phyloP scores from a whole-genome alignment of 192 early-diverging fungal species.

The Pilobolus umbonatus region DNA sequence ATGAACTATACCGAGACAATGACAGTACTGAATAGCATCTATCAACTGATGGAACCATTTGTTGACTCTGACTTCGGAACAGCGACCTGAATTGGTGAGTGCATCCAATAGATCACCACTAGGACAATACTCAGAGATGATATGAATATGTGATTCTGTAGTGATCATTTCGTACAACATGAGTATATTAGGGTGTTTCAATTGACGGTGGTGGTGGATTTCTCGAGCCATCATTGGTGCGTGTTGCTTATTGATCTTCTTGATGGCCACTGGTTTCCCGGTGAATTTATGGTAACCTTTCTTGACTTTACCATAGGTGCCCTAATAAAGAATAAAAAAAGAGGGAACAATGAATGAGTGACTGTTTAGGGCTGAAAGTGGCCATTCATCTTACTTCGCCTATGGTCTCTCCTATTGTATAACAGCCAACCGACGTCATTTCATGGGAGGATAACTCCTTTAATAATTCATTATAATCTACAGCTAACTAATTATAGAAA shows the following conservation, averaged over 20 bases:
- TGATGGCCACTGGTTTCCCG: slow-evolving; percentile 55
- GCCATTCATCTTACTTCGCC: slow-evolving; percentile 37
- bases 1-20: slow-evolving; percentile 51
- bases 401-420: slow-evolving; percentile 48
- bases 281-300: slow-evolving; percentile 54
- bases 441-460: slow-evolving; percentile 54
- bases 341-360: not conserved
- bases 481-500: slow-evolving; percentile 40
- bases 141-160: slow-evolving; percentile 70
- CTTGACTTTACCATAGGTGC: slow-evolving; percentile 64
- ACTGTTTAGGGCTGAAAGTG: slow-evolving; percentile 4
- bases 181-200: slow-evolving; percentile 76
- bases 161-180: slow-evolving; percentile 73
- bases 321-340: slow-evolving; percentile 22
- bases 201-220: slow-evolving; percentile 60
- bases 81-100: slow-evolving; percentile 38
- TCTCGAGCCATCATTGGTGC: slow-evolving; percentile 55
- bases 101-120: slow-evolving; percentile 62
- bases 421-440: slow-evolving; percentile 50
- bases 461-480: slow-evolving; percentile 55
- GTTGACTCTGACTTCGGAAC: slow-evolving; percentile 38
- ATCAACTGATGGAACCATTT: slow-evolving; percentile 48
- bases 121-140: slow-evolving; percentile 75
- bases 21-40: slow-evolving; percentile 48
- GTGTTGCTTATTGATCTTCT: slow-evolving; percentile 57